Conservation (phyloP, 176 grass and related monocot genomes). For the Poa annua region DNA sequence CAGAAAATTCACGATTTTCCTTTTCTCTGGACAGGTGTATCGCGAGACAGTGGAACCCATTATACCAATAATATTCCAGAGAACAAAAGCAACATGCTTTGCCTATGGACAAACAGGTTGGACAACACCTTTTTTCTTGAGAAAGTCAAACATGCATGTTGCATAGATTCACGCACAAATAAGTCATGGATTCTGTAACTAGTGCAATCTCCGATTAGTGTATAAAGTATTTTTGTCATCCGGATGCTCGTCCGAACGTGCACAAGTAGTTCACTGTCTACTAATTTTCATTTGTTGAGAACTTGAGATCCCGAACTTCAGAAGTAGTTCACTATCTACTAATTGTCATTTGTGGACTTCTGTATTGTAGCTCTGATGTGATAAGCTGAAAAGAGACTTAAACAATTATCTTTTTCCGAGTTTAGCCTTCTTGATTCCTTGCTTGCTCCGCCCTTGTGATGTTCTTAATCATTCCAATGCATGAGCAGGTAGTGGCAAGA, state of each 20-base stretch:
- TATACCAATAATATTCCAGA: conserved; percentile 96
- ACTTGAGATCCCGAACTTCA: conserved; percentile 11
- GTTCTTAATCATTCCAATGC: conserved; percentile 23
- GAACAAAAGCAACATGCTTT: conserved; percentile 98
- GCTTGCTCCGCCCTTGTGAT: conserved; percentile 14
- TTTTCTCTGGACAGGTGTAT: conserved; percentile 78
- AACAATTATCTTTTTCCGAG: not conserved
- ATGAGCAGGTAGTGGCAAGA: conserved; percentile 95
- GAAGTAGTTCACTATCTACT: conserved; percentile 7
- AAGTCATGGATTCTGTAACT: not conserved
- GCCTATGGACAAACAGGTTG: conserved; percentile 99
- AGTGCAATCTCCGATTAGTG: not conserved
- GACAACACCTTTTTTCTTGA: conserved; percentile 28
- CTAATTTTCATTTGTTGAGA: not conserved
- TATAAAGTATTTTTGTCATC: conserved; percentile 14
- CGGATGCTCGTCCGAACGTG: not conserved
- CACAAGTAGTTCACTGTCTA: conserved; percentile 15
- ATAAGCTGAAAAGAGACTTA: conserved; percentile 29
- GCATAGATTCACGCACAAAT: conserved; percentile 10
- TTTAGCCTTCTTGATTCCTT: conserved; percentile 4
- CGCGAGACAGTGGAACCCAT: conserved; percentile 93
- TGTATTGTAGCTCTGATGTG: conserved; percentile 15
- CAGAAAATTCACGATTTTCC: conserved; percentile 32
- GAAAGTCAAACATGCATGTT: conserved; percentile 24
- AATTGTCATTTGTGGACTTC: not conserved